These are phyloP conservation scores for Sonneratia caseolaris DNA, from an alignment of 345 rosid species.

Conservation along the genomic window DNA sequence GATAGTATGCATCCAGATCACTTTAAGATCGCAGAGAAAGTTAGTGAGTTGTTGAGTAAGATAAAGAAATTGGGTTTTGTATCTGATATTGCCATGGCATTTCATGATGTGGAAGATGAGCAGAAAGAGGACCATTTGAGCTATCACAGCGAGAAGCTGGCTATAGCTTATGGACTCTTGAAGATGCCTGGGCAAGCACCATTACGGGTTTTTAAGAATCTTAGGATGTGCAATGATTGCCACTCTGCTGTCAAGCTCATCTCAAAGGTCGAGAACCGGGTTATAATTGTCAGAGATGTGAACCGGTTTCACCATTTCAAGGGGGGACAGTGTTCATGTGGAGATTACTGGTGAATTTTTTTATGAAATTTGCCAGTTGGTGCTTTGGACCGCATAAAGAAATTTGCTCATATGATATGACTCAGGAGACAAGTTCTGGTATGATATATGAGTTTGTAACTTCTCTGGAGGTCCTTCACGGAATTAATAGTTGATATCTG, in stretches of 20 bases:
- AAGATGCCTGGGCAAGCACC: constrained; percentile 52
- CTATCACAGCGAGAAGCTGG: constrained; percentile 82
- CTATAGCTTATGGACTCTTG: constrained; percentile 69
- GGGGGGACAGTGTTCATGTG: constrained; percentile 61
- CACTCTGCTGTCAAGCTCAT: constrained; percentile 69
- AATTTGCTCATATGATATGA: not conserved
- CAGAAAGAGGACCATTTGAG: constrained; percentile 62
- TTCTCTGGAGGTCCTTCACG: no score
- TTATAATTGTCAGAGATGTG: constrained; percentile 63
- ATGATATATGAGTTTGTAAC: no score
- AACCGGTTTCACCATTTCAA: constrained; percentile 72
- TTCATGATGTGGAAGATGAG: constrained; percentile 78
- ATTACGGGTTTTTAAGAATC: constrained; percentile 51
- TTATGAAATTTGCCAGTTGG: not conserved
- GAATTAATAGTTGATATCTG: no score
- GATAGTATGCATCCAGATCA: constrained; percentile 56
- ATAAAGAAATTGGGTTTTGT: constrained; percentile 63
- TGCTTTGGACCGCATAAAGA: not conserved
- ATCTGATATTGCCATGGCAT: constrained; percentile 45
- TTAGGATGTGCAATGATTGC: constrained; percentile 86
- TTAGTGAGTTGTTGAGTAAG: constrained; percentile 44
- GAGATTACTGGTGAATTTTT: constrained; percentile 49
- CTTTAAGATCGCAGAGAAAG: constrained; percentile 39
- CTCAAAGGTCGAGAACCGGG: constrained; percentile 44
- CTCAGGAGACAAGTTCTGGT: no score